phyloP scores from a whole-genome alignment of 2,329 filamentous ascomycete genomes.

The Ambrosiella beaveri region DNA sequence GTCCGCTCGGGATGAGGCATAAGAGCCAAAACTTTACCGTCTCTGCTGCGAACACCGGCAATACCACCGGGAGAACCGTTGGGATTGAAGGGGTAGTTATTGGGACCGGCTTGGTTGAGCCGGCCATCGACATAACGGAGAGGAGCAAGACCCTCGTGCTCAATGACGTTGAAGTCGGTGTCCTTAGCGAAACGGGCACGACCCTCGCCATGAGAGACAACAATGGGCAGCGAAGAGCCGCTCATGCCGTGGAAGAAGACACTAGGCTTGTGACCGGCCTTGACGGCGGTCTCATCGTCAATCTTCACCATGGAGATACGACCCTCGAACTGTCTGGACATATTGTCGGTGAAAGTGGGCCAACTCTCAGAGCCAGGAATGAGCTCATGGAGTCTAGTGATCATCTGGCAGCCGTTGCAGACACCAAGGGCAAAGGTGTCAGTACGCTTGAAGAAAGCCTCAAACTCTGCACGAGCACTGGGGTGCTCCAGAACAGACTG shows the following conservation, averaged over 20 bases:
- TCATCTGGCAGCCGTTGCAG: constrained; percentile 95
- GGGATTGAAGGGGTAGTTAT: constrained; percentile 71
- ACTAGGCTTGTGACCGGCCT: constrained; percentile 31
- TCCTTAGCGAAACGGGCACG: constrained; percentile 53
- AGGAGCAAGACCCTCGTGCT: constrained; percentile 43
- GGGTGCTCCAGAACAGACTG: constrained; percentile 80
- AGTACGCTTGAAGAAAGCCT: constrained; percentile 66
- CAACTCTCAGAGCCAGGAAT: constrained; percentile 73
- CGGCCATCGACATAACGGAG: constrained; percentile 75
- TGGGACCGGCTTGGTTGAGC: constrained; percentile 46
- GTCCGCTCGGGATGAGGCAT: constrained; percentile 95
- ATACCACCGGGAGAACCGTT: constrained; percentile 74
- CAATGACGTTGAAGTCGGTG: constrained; percentile 28
- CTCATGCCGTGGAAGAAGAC: constrained; percentile 86
- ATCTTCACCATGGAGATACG: constrained; percentile 71
- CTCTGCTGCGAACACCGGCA: constrained; percentile 57
- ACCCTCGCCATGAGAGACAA: constrained; percentile 81
- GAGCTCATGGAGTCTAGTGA: constrained; percentile 58
- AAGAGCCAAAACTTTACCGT: constrained; percentile 69
- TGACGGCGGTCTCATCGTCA: constrained; percentile 19
- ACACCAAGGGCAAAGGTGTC: constrained; percentile 90
- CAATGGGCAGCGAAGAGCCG: constrained; percentile 66
- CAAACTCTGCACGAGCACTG: constrained; percentile 58
- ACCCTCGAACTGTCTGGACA: constrained; percentile 76
- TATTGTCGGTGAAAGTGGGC: constrained; percentile 76